Percentiles rank a stretch among this genome's conserved stretches.
Evolutionary conservation across 352 stramenopile genomes (phyloP).

Genomic region (Pythium brachiatum): DNA sequence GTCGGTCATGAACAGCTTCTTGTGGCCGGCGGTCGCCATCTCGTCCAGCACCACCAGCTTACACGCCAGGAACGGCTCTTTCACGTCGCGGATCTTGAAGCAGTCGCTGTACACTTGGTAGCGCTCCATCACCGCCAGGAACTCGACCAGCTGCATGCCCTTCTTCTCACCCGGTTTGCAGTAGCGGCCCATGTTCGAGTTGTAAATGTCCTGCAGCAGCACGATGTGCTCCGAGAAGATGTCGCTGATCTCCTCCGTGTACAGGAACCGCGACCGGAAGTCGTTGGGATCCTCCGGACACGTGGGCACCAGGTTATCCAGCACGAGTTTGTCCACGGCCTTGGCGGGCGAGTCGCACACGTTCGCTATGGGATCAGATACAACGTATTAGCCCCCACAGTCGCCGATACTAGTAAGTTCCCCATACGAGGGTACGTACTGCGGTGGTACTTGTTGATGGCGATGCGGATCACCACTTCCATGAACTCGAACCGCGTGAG

Average conservation of each 20-base stretch:
- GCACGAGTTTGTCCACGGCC: constrained; percentile 63
- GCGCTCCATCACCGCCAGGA: constrained; percentile 53
- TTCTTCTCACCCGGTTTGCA: constrained; percentile 77
- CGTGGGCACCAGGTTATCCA: constrained; percentile 53
- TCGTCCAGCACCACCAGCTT: constrained; percentile 76
- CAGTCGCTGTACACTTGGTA: constrained; percentile 67
- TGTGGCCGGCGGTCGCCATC: constrained; percentile 66
- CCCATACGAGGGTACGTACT: constrained; percentile 32
- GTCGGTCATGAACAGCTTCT: constrained; percentile 72
- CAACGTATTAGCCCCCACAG: neutral
- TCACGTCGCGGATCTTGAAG: constrained; percentile 64
- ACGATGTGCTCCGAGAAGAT: constrained; percentile 70
- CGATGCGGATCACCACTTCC: constrained; percentile 70
- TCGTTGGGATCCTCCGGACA: constrained; percentile 63
- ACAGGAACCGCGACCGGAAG: constrained; percentile 64
- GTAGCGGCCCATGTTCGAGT: constrained; percentile 68
- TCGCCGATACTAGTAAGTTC: constrained; percentile 3
- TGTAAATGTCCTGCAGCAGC: constrained; percentile 74
- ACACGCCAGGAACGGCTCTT: constrained; percentile 67
- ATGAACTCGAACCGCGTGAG: constrained; percentile 81
- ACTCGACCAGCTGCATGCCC: constrained; percentile 72
- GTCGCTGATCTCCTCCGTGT: constrained; percentile 76
- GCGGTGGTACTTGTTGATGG: constrained; percentile 75
- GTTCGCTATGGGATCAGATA: constrained; percentile 35
- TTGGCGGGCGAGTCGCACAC: constrained; percentile 65